Evolutionary conservation across 768 basidiomycete species (phyloP).

Genomic region (Dendrothele bispora): DNA sequence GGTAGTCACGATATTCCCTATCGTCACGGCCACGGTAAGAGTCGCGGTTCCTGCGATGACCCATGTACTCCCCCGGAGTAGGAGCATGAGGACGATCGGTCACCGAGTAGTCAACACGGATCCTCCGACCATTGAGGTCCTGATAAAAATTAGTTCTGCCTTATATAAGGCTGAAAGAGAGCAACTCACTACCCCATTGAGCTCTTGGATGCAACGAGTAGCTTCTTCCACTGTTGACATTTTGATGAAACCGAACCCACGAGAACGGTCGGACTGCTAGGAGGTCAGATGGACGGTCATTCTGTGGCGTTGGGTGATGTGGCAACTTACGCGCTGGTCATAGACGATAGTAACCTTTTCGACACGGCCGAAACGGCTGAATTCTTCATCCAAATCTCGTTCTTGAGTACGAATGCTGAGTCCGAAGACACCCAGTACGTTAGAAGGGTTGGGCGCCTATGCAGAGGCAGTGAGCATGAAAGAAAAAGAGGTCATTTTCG

Average conservation of each 20-base stretch:
- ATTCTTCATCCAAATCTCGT: constrained; percentile 93
- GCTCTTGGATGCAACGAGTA: constrained; percentile 78
- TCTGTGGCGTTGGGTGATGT: constrained; percentile 4
- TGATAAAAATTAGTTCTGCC: constrained; percentile 24
- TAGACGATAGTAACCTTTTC: constrained; percentile 97
- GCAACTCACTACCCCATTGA: constrained; percentile 84
- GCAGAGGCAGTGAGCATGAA: constrained; percentile 18
- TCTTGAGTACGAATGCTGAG: constrained; percentile 93
- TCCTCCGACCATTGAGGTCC: constrained; percentile 94
- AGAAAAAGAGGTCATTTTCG: neutral
- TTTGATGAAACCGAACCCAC: constrained; percentile 97
- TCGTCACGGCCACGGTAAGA: constrained; percentile 38
- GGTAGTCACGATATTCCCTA: constrained; percentile 36
- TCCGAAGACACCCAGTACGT: constrained; percentile 97
- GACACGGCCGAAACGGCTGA: constrained; percentile 82
- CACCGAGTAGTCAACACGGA: constrained; percentile 96
- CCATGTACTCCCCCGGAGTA: constrained; percentile 98
- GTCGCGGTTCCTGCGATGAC: constrained; percentile 63
- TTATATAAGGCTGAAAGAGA: neutral
- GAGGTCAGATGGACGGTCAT: constrained; percentile 7
- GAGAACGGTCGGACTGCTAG: constrained; percentile 85
- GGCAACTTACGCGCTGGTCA: constrained; percentile 84
- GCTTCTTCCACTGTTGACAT: constrained; percentile 93
- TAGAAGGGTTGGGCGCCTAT: constrained; percentile 86
- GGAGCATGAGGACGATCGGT: constrained; percentile 93